Evolutionary conservation across 805 yeast genomes (phyloP).

Genomic region (Lipomyces japonicus): DNA sequence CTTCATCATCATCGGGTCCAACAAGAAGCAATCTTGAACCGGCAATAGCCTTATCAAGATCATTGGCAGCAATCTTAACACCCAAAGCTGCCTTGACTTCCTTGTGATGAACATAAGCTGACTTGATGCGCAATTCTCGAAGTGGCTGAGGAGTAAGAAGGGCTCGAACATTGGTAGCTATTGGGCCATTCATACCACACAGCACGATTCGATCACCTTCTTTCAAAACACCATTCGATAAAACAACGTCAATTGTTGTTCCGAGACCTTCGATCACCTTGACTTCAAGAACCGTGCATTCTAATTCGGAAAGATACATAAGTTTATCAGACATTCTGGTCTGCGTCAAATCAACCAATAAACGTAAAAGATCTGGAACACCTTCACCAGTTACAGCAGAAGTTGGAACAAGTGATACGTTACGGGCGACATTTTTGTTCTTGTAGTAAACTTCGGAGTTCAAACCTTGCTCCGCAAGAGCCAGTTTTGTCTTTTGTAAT

Average conservation of each 20-base stretch:
- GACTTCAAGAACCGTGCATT: conserved; percentile 95
- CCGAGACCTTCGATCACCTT: conserved; percentile 98
- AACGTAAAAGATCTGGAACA: conserved; percentile 97
- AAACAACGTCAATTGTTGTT: conserved; percentile 94
- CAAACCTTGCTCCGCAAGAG: conserved; percentile 94
- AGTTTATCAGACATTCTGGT: conserved; percentile 98
- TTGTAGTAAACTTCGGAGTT: conserved; percentile 95
- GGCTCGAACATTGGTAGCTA: conserved; percentile 93
- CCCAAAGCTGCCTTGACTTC: conserved; percentile 99
- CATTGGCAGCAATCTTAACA: conserved; percentile 97
- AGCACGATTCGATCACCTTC: conserved; percentile 95
- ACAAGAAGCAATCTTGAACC: conserved; percentile 95
- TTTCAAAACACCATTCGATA: conserved; percentile 90
- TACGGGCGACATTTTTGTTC: conserved; percentile 88
- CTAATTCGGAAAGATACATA: conserved; percentile 89
- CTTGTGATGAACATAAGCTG: conserved; percentile 94
- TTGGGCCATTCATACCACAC: conserved; percentile 98
- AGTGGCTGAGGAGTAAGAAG: conserved; percentile 96
- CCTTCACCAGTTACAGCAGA: conserved; percentile 99
- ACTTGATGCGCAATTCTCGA: conserved; percentile 90
- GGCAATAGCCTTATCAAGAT: conserved; percentile 96
- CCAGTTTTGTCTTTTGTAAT: conserved; percentile 76
- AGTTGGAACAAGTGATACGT: conserved; percentile 95
- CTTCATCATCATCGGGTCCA: conserved; percentile 97
- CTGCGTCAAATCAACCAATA: conserved; percentile 90